A percentile compares a stretch with the other conserved stretches of the same genome.
Evolutionary conservation across 1,284 basidiomycete genomes (phyloP).

Genomic region (Vanrija pseudolonga): DNA sequence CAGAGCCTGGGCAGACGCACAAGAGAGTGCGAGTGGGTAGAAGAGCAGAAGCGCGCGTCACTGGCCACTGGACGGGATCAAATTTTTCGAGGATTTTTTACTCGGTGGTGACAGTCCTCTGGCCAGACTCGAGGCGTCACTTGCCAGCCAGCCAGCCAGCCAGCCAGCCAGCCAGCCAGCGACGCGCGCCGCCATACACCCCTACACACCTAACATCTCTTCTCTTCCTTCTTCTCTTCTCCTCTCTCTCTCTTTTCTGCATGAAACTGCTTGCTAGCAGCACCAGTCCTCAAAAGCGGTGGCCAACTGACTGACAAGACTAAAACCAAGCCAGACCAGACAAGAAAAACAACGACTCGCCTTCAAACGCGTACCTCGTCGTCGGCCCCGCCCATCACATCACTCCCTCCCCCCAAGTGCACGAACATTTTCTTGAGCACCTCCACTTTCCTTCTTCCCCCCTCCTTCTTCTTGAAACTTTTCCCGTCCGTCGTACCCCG

Average conservation of each 20-base stretch:
- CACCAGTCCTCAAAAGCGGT: background rate
- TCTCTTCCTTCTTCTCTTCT: constrained; percentile 12
- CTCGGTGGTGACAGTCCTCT: background rate
- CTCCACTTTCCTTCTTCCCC: background rate
- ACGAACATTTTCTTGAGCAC: background rate
- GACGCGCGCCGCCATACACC: background rate
- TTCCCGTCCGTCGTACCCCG: background rate
- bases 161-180: background rate
- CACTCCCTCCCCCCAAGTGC: too few species aligned
- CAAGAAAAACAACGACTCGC: background rate
- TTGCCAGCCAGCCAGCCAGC: background rate
- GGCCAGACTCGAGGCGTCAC: too few species aligned
- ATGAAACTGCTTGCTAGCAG: background rate
- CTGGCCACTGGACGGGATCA: background rate
- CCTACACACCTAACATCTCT: background rate
- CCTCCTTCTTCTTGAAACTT: background rate
- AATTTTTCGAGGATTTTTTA: constrained; percentile 1
- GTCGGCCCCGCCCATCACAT: background rate
- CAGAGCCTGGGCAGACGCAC: too few species aligned
- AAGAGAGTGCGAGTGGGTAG: too few species aligned
- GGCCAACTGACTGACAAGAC: background rate
- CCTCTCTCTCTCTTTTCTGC: constrained; percentile 18
- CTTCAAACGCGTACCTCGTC: background rate
- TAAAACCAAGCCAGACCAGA: background rate
- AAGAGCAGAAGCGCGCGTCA: background rate